Conservation (phyloP, 331 rosid genomes). For the Acacia concinna region DNA sequence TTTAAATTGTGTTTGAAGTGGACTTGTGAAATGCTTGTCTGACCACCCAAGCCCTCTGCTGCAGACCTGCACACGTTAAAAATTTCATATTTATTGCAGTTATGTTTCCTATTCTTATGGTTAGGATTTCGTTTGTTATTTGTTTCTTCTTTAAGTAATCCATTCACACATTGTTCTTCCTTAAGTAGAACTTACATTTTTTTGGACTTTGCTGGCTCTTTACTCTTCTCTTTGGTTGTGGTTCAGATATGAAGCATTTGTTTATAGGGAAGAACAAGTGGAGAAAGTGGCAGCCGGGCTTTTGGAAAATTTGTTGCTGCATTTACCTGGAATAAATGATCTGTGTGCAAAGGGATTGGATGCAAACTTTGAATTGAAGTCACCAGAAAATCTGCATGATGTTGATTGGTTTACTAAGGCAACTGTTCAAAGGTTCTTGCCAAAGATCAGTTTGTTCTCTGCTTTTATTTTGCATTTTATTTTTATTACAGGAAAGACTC, state of each 20-base stretch:
- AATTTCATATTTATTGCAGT: not conserved
- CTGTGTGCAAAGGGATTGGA: constrained; percentile 55
- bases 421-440: constrained; percentile 69
- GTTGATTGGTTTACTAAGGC: constrained; percentile 84
- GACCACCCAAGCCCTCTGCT: not conserved
- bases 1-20: not conserved
- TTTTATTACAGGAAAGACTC: not conserved
- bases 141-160: constrained; percentile 18
- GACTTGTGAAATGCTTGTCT: constrained; percentile 15
- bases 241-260: constrained; percentile 71
- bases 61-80: constrained; percentile 17
- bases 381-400: constrained; percentile 51
- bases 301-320: constrained; percentile 66
- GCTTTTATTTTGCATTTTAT: constrained; percentile 20
- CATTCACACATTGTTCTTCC: constrained; percentile 24
- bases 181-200: constrained; percentile 16
- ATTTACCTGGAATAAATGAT: constrained; percentile 62
- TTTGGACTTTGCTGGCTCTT: constrained; percentile 20
- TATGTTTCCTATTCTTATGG: not conserved
- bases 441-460: constrained; percentile 20
- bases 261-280: constrained; percentile 47
- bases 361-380: constrained; percentile 57
- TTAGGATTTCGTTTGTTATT: not conserved
- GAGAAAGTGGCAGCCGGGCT: constrained; percentile 63
- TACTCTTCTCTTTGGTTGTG: constrained; percentile 28